Conservation (phyloP, 2,329 filamentous ascomycete genomes). For the Samsoniella hepiali region DNA sequence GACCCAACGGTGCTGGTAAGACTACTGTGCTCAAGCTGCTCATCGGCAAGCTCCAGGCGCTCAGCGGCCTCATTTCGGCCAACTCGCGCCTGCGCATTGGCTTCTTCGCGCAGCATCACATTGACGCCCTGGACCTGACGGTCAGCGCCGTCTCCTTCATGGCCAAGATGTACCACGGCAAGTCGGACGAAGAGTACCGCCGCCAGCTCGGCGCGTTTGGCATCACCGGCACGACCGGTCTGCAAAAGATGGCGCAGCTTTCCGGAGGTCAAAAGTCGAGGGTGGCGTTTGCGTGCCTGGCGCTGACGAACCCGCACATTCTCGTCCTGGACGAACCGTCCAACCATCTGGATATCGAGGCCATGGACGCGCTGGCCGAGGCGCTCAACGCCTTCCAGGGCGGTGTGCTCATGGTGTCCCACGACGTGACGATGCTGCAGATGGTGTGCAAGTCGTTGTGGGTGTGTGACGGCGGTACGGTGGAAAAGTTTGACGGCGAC, state of each 20-base stretch:
- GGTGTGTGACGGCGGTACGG: constrained; percentile 92
- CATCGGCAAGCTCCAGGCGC: constrained; percentile 76
- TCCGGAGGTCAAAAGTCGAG: constrained; percentile 98
- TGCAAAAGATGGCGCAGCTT: constrained; percentile 91
- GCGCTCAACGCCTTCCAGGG: constrained; percentile 86
- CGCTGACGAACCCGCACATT: constrained; percentile 91
- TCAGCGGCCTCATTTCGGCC: constrained; percentile 78
- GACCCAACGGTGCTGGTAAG: constrained; percentile 97
- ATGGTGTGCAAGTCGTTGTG: constrained; percentile 92
- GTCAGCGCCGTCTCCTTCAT: constrained; percentile 93
- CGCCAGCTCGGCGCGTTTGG: constrained; percentile 88
- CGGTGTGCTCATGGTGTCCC: constrained; percentile 95
- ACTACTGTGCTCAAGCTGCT: constrained; percentile 98
- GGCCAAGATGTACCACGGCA: constrained; percentile 86
- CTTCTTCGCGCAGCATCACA: constrained; percentile 98
- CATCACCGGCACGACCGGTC: constrained; percentile 88
- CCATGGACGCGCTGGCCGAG: constrained; percentile 90
- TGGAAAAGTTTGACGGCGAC: constrained; percentile 93
- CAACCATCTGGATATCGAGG: constrained; percentile 98
- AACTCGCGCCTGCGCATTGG: constrained; percentile 86
- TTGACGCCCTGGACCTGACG: constrained; percentile 89
- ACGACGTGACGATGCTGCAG: constrained; percentile 98
- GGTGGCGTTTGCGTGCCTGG: constrained; percentile 96
- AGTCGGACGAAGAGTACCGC: constrained; percentile 93
- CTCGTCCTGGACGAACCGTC: constrained; percentile 97